Base-by-base conservation (phyloP, 2,329 filamentous ascomycete species). In the Aspergillus fumigatus region DNA sequence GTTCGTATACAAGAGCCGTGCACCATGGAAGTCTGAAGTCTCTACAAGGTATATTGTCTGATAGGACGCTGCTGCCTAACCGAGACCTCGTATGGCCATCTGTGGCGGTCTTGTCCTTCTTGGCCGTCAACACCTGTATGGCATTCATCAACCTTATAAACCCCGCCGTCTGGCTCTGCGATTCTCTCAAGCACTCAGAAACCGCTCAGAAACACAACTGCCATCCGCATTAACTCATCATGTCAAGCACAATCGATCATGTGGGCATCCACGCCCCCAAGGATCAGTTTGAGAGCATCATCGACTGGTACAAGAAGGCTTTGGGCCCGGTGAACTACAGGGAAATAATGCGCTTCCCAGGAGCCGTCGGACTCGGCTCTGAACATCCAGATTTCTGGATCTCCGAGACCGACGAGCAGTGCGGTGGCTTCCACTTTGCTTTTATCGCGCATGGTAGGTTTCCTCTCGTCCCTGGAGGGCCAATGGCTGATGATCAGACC, bases 361-460 rank as follows among this genome's bases (percentile, higher is more conserved):
- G 59, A 2, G 56, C 63, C 4, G 68, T 71, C 17, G 70, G 70
- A 1, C 27, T 72, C 2, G 70, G 70, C 11, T 59, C 59, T 19
- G 52, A 62, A 35, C 60, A 62, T n/a, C 67, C 69, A 0, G 69
- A 68, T 52, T 67, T 73, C 55, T 73, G 69, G 69, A 65, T 73
- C 48, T 45, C 55, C 1, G 53, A 60, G 27, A 56, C 60, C 29
- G 43, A 60, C 32, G 17, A 38, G 25, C 26, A 56, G 32, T 48
- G 45, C 29, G 51, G 56, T 27, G 57, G 59, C 3, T 19, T 65
- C 10, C 67, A 70, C 57, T 56, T 68, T 48, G 67, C 66, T 14
- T 69, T 70, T 55, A 49, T 51, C n/a, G 60, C 63, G 2, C 54
- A 54, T 10, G 62, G 67, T 69, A 58, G n/a, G 61, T 54, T 32